Percentiles rank a stretch among this genome's conserved stretches.
Conservation (phyloP, 768 basidiomycete species). For the Boletus vinaceobasis region DNA sequence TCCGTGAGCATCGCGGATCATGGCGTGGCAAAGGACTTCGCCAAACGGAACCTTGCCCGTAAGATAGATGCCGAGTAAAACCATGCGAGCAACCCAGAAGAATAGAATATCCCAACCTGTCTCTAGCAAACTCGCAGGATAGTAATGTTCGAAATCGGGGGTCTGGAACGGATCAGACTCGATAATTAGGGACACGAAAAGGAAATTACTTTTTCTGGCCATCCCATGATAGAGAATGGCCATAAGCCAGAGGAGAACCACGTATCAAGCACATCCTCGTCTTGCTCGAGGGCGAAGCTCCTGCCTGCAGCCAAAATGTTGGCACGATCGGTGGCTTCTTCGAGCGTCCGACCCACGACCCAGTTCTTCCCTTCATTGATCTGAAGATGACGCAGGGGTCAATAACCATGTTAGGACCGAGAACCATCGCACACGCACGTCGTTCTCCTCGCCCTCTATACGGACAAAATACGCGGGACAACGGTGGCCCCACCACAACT, state of each 20-base stretch:
- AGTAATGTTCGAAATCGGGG: constrained; percentile 72
- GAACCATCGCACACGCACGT: constrained; percentile 42
- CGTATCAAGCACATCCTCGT: constrained; percentile 96
- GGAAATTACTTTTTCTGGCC: constrained; percentile 79
- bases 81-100: constrained; percentile 99
- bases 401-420: background rate
- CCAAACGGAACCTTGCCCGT: constrained; percentile 91
- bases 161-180: constrained; percentile 48
- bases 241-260: constrained; percentile 99
- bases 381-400: constrained; percentile 33
- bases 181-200: background rate
- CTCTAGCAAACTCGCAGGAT: constrained; percentile 87
- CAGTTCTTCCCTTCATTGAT: constrained; percentile 72
- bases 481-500: constrained; percentile 99
- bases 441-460: constrained; percentile 70
- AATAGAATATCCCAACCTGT: constrained; percentile 99
- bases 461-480: constrained; percentile 91
- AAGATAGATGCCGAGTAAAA: constrained; percentile 82
- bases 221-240: constrained; percentile 97
- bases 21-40: constrained; percentile 96
- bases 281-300: constrained; percentile 79
- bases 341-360: constrained; percentile 82
- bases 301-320: constrained; percentile 62
- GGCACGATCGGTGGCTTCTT: constrained; percentile 77
- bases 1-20: constrained; percentile 98